Evolutionary conservation across 1,139 yeast species (phyloP), one percentile per base, ranked within the genome.

Genomic region (Saccharomyces hybrid): DNA sequence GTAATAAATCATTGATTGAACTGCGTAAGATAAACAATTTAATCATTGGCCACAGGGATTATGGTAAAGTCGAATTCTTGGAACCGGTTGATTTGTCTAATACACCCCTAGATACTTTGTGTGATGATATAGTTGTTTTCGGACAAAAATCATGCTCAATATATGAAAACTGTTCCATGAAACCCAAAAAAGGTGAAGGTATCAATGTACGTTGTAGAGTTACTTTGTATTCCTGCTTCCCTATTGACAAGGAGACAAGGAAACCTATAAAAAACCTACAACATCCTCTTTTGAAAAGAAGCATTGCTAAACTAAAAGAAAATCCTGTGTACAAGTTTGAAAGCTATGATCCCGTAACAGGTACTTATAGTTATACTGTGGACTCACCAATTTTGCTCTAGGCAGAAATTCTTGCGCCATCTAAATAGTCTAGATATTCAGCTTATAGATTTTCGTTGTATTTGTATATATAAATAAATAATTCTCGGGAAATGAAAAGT

Each of bases 31-130:
- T 91, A 14, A 63, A 76, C 29, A 74, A 82, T 56, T 85, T 90
- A 68, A 79, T 78, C 26, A 82, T 93, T 54, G 98, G 98, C 2
- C 84, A 95, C 58, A 79, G 79, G 59, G 88, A 88, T 50, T 81
- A 76, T 65, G 99, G 98, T 49, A 75, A 78, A 54, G 79, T 93
- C 50, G 84, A 84, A 64, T 93, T 89, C 67, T 69, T 82, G 52
- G 75, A 78, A 54, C 96, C 97, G 0, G 95, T 93, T 50, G 97
- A 93, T 70, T 76, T 93, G 60, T 80, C 95, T 0, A 72, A 82
- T 8, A 76, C 85, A 60, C 77, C 82, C 59, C 69, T 86, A 60
- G 77, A 81, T 32, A 79, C 81, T 54, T 79, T 91, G 47, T 78
- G 85, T 31, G 91, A 90, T 19, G 78, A 79, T 23, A 68, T 87